phyloP scores from a whole-genome alignment of 2,329 filamentous ascomycete species.

The Dryadomyces sulphureus region DNA sequence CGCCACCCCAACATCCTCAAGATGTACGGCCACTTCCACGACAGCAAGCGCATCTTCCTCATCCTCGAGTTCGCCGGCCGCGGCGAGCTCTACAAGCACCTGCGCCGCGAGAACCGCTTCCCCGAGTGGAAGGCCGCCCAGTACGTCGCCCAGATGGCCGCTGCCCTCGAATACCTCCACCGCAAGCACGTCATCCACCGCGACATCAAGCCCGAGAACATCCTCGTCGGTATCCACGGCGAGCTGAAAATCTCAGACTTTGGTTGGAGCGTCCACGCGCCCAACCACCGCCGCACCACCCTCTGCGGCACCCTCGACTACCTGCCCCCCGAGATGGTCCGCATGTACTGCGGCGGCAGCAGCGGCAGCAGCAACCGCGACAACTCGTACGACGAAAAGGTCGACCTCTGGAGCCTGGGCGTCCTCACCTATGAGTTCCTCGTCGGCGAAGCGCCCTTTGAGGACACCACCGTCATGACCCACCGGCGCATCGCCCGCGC shows the following conservation, averaged over 20 bases:
- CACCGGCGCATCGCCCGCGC: slow-evolving; percentile 75
- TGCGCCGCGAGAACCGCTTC: slow-evolving; percentile 64
- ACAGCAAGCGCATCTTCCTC: slow-evolving; percentile 74
- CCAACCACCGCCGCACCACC: slow-evolving; percentile 82
- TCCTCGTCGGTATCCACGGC: slow-evolving; percentile 86
- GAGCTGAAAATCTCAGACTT: slow-evolving; percentile 99
- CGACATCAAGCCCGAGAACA: slow-evolving; percentile 97
- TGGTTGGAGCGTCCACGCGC: slow-evolving; percentile 95
- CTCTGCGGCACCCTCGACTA: slow-evolving; percentile 98
- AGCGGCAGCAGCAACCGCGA: slow-evolving; percentile 40
- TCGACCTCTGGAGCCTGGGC: slow-evolving; percentile 90
- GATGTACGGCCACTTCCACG: slow-evolving; percentile 78
- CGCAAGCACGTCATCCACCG: slow-evolving; percentile 96
- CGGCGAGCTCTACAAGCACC: slow-evolving; percentile 78
- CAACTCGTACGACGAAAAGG: slow-evolving; percentile 88
- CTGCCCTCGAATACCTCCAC: slow-evolving; percentile 77
- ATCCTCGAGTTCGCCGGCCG: slow-evolving; percentile 78
- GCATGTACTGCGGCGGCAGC: slow-evolving; percentile 25
- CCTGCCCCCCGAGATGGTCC: slow-evolving; percentile 94
- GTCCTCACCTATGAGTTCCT: slow-evolving; percentile 94
- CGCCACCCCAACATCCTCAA: slow-evolving; percentile 75
- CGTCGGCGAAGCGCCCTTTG: slow-evolving; percentile 90
- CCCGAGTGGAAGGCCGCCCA: slow-evolving; percentile 76
- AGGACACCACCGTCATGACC: slow-evolving; percentile 90
- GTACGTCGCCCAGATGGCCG: slow-evolving; percentile 85